Evolutionary conservation across 1,284 basidiomycete species (phyloP).

Genomic region (Sanghuangporus sanghuang): DNA sequence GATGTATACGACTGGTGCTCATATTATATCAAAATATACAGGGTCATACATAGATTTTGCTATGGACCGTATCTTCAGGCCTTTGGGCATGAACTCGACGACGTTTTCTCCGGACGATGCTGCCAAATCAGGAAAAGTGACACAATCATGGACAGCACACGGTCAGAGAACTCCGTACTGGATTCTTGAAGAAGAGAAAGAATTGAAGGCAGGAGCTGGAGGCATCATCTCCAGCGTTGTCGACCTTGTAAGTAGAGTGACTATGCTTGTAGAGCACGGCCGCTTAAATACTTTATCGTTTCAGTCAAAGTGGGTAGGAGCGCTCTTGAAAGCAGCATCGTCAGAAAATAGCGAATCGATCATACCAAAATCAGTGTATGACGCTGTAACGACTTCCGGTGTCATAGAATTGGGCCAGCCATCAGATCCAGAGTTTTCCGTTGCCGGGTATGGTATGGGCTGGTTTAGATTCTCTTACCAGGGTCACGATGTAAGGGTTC

Average conservation of each 20-base stretch:
- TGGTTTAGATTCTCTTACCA: constrained; percentile 24
- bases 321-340: constrained; percentile 28
- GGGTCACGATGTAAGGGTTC: constrained; percentile 23
- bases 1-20: constrained; percentile 33
- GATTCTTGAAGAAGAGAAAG: constrained; percentile 22
- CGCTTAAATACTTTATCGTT: not conserved
- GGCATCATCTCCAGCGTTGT: constrained; percentile 34
- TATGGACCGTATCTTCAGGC: constrained; percentile 34
- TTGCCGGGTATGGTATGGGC: constrained; percentile 28
- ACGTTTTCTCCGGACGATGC: constrained; percentile 39
- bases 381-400: constrained; percentile 34
- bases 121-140: constrained; percentile 28
- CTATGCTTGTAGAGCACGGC: not conserved
- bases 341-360: constrained; percentile 37
- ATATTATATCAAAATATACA: constrained; percentile 32
- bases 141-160: constrained; percentile 26
- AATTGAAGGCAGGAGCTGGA: constrained; percentile 36
- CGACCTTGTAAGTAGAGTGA: constrained; percentile 25
- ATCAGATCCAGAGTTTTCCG: constrained; percentile 13
- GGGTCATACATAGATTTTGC: constrained; percentile 35
- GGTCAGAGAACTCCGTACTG: constrained; percentile 27
- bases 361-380: constrained; percentile 30
- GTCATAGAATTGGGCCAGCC: constrained; percentile 15
- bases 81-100: constrained; percentile 39
- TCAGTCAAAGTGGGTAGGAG: constrained; percentile 39